Base-by-base conservation (phyloP, 1,284 basidiomycete genomes). In the Naganishia liquefaciens region DNA sequence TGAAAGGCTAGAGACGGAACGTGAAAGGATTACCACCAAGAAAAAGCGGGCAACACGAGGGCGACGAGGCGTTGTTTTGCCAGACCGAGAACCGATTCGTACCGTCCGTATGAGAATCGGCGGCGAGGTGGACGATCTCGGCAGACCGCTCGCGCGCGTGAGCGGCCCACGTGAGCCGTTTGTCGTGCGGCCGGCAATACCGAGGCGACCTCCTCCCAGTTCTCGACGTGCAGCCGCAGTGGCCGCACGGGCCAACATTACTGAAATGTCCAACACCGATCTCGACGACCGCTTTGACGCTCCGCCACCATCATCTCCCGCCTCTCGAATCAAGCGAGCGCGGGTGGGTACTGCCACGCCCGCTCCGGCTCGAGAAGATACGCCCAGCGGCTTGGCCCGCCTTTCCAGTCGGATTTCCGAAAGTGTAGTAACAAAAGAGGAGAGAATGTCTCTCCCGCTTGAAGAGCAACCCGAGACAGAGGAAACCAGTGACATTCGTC, bases 1-100 rank as follows among this genome's bases (percentile, higher is more conserved):
- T 62, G 90, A 93, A 69, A 83, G 87, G 65, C 88, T 88, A 72
- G 95, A 99, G 78, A 89, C 89, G 75, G 94, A 98, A 70, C 85
- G 93, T 62, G 95, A 97, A 79, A 91, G 91, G 79, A 93, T 98
- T 71, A 84, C 90, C 69, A 87, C 87, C 71, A 84, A 91, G 68
- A 91, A 94, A 79, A 82, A 83, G 68, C 84, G 93, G 53, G 90
- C 90, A 71, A 93, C 90, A 0, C 86, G 94, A 66, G 93, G 91
- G 4, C 84, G 93, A 60, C 84, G 94, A 54, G 93, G 92, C n/a
- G 83, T 96, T 68, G 86, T 87, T 1, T 81, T 98, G 17, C 93
- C 95, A 0, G 96, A 99, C 74, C 87, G 94, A 61, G 95, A 99
- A 70, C 89, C 92, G 2, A 85, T 90, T 73, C 87, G 93, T 79